Evolutionary conservation across 192 early-diverging fungal genomes (phyloP).

Genomic region (Allomyces macrogynus): DNA sequence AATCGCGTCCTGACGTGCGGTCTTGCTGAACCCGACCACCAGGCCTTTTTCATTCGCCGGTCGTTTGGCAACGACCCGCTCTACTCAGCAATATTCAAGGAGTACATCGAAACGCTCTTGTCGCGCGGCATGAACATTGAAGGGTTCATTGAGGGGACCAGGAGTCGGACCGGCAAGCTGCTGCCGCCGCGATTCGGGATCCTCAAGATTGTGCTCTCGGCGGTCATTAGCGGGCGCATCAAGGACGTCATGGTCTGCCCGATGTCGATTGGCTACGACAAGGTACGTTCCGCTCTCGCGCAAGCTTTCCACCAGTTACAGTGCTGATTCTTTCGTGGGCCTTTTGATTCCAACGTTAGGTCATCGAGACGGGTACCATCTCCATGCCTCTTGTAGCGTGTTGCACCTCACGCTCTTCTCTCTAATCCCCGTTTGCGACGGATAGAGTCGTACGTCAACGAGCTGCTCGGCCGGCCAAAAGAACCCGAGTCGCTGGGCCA

Average conservation of each 20-base stretch:
- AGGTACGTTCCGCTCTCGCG: slow-evolving; percentile 12
- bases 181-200: slow-evolving; percentile 62
- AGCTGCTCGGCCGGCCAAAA: slow-evolving; percentile 60
- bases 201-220: slow-evolving; percentile 62
- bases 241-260: slow-evolving; percentile 55
- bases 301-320: no score
- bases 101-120: slow-evolving; percentile 51
- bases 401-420: no score
- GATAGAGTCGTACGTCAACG: slow-evolving; percentile 53
- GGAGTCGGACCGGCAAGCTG: slow-evolving; percentile 58
- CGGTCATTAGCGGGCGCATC: slow-evolving; percentile 32
- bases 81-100: slow-evolving; percentile 48
- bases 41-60: slow-evolving; percentile 58
- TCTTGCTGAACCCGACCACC: neutral
- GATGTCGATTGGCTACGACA: slow-evolving; percentile 67
- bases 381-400: no score
- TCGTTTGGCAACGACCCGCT: slow-evolving; percentile 55
- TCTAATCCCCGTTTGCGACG: no score
- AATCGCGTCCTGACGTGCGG: no score
- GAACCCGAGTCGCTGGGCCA: slow-evolving; percentile 53
- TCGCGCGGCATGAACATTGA: slow-evolving; percentile 59
- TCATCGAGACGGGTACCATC: no score
- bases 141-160: slow-evolving; percentile 66
- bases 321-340: no score
- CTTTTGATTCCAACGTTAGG: no score